A percentile compares a stretch with the other conserved stretches of the same genome.
Conservation (phyloP, 495 filamentous ascomycete genomes). For the Choiromyces venosus region DNA sequence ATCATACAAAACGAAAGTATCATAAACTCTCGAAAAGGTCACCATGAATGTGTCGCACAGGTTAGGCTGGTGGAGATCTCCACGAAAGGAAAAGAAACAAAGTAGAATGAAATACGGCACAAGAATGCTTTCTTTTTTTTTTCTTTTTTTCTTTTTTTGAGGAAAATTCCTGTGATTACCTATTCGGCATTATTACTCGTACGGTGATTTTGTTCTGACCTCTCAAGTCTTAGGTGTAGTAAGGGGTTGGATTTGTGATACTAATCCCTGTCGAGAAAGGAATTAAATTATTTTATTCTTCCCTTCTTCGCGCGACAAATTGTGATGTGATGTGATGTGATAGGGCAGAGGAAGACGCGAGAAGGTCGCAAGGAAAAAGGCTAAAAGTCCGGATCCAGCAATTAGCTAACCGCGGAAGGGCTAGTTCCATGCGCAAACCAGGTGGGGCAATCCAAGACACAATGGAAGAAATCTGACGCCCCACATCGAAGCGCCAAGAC, state of each 20-base stretch:
- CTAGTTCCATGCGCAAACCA: neutral
- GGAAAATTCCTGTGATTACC: neutral
- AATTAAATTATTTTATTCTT: neutral
- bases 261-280: neutral
- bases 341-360: slow-evolving; percentile 33
- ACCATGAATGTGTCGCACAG: neutral
- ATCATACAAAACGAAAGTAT: neutral
- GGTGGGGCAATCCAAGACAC: neutral
- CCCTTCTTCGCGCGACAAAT: neutral
- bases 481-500: slow-evolving; percentile 2
- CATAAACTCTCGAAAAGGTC: neutral
- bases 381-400: slow-evolving; percentile 30
- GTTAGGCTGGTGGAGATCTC: neutral
- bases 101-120: too few relatives aligned
- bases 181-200: neutral
- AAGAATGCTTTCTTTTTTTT: neutral
- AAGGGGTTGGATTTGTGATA: neutral
- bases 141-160: neutral
- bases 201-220: neutral
- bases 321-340: slow-evolving; percentile 25
- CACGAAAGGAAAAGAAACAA: neutral
- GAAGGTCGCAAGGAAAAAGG: slow-evolving; percentile 36
- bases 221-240: neutral
- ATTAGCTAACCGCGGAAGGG: slow-evolving; percentile 25
- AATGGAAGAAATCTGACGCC: neutral